Percentiles rank a stretch among this genome's conserved stretches.
Conservation (phyloP, 441 rosid species). For the Erodium trifolium region DNA sequence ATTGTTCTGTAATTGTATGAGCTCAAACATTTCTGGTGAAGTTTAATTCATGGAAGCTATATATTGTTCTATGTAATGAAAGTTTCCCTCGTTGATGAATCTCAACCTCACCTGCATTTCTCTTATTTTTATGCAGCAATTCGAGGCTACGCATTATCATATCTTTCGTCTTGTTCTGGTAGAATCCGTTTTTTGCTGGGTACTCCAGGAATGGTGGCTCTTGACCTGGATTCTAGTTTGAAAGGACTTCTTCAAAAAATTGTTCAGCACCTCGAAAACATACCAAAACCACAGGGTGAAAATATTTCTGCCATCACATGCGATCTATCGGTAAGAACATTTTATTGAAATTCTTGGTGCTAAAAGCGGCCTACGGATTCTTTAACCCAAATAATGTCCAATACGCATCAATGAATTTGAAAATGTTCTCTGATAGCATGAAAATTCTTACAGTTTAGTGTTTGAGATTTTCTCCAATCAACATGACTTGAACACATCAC, state of each 20-base stretch:
- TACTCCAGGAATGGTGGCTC: slow-evolving; percentile 99
- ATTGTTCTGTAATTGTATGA: neutral
- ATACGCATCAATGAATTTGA: neutral
- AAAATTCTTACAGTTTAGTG: neutral
- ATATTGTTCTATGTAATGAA: slow-evolving; percentile 14
- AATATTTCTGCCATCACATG: slow-evolving; percentile 79
- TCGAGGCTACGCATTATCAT: slow-evolving; percentile 96
- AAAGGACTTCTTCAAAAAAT: slow-evolving; percentile 83
- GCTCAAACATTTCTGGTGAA: neutral
- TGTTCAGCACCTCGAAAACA: slow-evolving; percentile 79
- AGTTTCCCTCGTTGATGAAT: slow-evolving; percentile 14
- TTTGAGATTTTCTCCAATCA: neutral
- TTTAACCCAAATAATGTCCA: slow-evolving; percentile 5
- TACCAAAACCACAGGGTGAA: slow-evolving; percentile 92
- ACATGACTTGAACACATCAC: neutral
- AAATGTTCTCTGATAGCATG: neutral
- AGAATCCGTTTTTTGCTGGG: slow-evolving; percentile 89
- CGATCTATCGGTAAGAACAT: slow-evolving; percentile 77
- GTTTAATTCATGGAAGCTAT: neutral
- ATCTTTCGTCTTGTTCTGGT: slow-evolving; percentile 97
- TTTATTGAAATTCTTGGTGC: neutral
- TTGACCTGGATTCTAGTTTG: slow-evolving; percentile 82
- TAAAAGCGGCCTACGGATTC: neutral
- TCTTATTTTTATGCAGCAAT: slow-evolving; percentile 62
- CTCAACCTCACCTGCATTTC: slow-evolving; percentile 19